A percentile compares a stretch with the other conserved stretches of the same genome.
These are phyloP conservation scores for Eutypella sp. DNA, from an alignment of 2,329 filamentous ascomycete genomes.

Conservation along the genomic window DNA sequence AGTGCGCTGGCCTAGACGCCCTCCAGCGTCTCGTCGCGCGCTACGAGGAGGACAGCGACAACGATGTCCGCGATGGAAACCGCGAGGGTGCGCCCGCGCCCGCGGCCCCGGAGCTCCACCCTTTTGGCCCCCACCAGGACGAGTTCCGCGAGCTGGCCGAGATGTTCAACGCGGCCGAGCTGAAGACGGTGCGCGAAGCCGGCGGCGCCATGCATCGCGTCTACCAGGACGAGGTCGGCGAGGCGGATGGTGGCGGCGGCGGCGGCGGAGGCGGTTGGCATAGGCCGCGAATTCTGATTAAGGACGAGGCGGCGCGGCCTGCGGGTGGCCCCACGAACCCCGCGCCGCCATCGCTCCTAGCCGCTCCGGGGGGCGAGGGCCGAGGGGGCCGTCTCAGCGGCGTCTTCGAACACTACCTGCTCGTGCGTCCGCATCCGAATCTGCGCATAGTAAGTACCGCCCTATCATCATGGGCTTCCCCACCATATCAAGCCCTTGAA, in stretches of 20 bases:
- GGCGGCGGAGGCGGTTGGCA: slow-evolving; percentile 29
- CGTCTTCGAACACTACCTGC: slow-evolving; percentile 55
- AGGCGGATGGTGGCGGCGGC: slow-evolving; percentile 17
- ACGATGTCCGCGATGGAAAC: slow-evolving; percentile 12
- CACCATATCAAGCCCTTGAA: too few relatives aligned
- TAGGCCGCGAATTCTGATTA: slow-evolving; percentile 37
- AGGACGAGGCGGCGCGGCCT: slow-evolving; percentile 28
- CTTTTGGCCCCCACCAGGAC: too few relatives aligned
- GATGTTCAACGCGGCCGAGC: slow-evolving; percentile 64
- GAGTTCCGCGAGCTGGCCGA: slow-evolving; percentile 63
- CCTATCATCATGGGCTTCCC: background rate
- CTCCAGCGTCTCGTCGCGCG: slow-evolving; percentile 43
- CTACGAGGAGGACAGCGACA: slow-evolving; percentile 6
- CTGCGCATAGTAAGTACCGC: slow-evolving; percentile 43
- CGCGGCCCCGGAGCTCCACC: too few relatives aligned
- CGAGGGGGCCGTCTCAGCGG: slow-evolving; percentile 31
- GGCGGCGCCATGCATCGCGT: slow-evolving; percentile 59
- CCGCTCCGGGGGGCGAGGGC: slow-evolving; percentile 1
- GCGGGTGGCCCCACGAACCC: slow-evolving; percentile 9
- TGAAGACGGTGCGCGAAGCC: slow-evolving; percentile 57
- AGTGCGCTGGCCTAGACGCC: slow-evolving; percentile 60
- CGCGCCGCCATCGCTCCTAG: too few relatives aligned
- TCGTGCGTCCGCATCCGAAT: slow-evolving; percentile 60
- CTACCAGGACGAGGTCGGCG: slow-evolving; percentile 38
- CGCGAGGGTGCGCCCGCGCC: too few relatives aligned